Evolutionary conservation across 1,139 yeast species (phyloP).

Genomic region (Blastobotrys raffinosifermentans): DNA sequence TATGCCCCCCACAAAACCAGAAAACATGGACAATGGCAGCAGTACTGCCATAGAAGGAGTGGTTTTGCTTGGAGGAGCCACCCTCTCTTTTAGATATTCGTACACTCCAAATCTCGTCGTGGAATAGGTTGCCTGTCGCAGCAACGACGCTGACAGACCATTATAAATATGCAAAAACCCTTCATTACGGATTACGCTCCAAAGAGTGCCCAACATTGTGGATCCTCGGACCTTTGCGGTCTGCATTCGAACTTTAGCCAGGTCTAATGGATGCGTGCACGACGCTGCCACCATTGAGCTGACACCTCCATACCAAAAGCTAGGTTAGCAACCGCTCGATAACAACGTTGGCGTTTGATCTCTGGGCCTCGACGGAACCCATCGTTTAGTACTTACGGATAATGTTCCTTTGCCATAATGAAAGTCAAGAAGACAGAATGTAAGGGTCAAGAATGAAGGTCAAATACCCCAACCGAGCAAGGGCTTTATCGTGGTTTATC

Average conservation of each 20-base stretch:
- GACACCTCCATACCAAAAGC: slow-evolving; percentile 55
- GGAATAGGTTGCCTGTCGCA: slow-evolving; percentile 85
- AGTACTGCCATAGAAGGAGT: slow-evolving; percentile 43
- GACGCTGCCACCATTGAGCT: slow-evolving; percentile 39
- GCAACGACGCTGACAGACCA: slow-evolving; percentile 73
- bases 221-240: slow-evolving; percentile 57
- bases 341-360: not conserved
- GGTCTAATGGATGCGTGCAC: slow-evolving; percentile 62
- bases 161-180: slow-evolving; percentile 67
- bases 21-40: slow-evolving; percentile 73
- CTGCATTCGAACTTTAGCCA: slow-evolving; percentile 80
- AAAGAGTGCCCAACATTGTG: slow-evolving; percentile 54
- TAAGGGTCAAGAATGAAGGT: not conserved
- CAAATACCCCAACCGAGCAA: not conserved
- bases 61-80: slow-evolving; percentile 29
- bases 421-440: too few species aligned
- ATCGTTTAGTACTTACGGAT: slow-evolving; percentile 17
- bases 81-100: slow-evolving; percentile 59
- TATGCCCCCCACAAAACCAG: slow-evolving; percentile 79
- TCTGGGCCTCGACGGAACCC: not conserved
- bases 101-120: slow-evolving; percentile 81
- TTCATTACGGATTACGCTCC: slow-evolving; percentile 54
- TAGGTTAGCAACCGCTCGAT: slow-evolving; percentile 12
- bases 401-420: slow-evolving; percentile 14
- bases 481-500: too few species aligned